Evolutionary conservation across 164 flowering plant genomes (phyloP).

Genomic region (Platanus orientalis): DNA sequence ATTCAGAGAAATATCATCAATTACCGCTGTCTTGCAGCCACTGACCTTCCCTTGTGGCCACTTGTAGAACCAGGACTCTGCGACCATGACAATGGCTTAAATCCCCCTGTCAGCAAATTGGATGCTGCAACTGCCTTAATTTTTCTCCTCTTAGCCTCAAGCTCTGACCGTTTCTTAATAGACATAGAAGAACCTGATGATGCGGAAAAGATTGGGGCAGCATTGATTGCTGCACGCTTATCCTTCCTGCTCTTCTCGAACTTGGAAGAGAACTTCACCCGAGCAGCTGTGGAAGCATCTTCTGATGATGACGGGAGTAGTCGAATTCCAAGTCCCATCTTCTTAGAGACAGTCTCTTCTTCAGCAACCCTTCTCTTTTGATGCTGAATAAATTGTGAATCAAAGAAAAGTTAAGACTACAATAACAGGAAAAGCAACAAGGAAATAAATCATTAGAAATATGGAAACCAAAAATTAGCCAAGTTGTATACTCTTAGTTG

Average conservation of each 20-base stretch:
- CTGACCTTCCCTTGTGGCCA: too few species aligned
- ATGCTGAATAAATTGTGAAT: conserved; percentile 28
- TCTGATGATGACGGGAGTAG: conserved; percentile 68
- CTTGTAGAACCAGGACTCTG: too few species aligned
- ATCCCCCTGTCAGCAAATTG: conserved; percentile 19
- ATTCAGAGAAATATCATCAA: too few species aligned
- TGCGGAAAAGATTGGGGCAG: conserved; percentile 64
- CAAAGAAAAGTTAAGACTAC: background rate
- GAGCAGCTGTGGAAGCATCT: conserved; percentile 55
- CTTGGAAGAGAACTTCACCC: conserved; percentile 57
- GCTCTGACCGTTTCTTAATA: conserved; percentile 38
- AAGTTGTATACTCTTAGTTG: conserved; percentile 53
- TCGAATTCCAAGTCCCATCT: conserved; percentile 66
- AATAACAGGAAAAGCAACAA: background rate
- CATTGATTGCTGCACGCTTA: conserved; percentile 67
- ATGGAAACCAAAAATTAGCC: background rate
- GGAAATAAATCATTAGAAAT: too few species aligned
- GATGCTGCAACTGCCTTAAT: conserved; percentile 34
- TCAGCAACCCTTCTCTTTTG: conserved; percentile 89
- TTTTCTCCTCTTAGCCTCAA: conserved; percentile 75
- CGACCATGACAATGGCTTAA: conserved; percentile 29
- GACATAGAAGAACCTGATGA: conserved; percentile 33
- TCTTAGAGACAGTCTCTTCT: conserved; percentile 66
- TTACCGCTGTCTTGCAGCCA: too few species aligned
- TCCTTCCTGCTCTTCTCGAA: conserved; percentile 64